Percentiles rank a stretch among this genome's conserved stretches.
Evolutionary conservation across 2,329 filamentous ascomycete species (phyloP).

Genomic region (Allantophomopsis lycopodina): DNA sequence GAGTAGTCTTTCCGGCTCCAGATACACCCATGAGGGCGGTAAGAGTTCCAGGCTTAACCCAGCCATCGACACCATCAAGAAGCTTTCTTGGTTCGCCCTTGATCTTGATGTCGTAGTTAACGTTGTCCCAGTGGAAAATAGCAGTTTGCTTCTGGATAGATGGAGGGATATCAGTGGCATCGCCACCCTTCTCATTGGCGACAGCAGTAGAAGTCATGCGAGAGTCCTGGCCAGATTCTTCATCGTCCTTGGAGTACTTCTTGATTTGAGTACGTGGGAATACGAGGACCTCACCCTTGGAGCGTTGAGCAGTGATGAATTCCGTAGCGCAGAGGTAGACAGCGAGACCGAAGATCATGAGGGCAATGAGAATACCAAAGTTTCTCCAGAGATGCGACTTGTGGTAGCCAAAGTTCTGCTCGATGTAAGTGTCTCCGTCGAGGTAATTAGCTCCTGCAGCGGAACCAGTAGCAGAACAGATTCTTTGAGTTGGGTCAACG

Average conservation of each 20-base stretch:
- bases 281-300: conserved; percentile 64
- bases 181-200: conserved; percentile 3
- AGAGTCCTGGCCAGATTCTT: conserved; percentile 8
- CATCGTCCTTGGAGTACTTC: conserved; percentile 4
- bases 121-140: conserved; percentile 17
- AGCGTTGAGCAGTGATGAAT: conserved; percentile 48
- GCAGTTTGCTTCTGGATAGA: conserved; percentile 16
- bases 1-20: conserved; percentile 79
- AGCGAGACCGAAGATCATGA: conserved; percentile 45
- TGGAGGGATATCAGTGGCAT: conserved; percentile 6
- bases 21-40: conserved; percentile 57
- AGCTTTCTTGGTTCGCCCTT: conserved; percentile 46
- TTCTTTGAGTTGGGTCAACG: conserved; percentile 8
- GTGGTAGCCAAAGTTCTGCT: conserved; percentile 39
- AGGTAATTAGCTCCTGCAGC: conserved; percentile 35
- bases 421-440: conserved; percentile 42
- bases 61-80: conserved; percentile 77
- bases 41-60: conserved; percentile 81
- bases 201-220: conserved; percentile 5
- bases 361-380: conserved; percentile 53
- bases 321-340: conserved; percentile 54
- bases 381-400: conserved; percentile 54
- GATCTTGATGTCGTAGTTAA: conserved; percentile 53
- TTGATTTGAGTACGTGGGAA: conserved; percentile 54
- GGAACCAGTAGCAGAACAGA: conserved; percentile 48